These are phyloP conservation scores for Pyrus bretschneideri DNA, from an alignment of 306 rosid genomes.

Conservation along the genomic window DNA sequence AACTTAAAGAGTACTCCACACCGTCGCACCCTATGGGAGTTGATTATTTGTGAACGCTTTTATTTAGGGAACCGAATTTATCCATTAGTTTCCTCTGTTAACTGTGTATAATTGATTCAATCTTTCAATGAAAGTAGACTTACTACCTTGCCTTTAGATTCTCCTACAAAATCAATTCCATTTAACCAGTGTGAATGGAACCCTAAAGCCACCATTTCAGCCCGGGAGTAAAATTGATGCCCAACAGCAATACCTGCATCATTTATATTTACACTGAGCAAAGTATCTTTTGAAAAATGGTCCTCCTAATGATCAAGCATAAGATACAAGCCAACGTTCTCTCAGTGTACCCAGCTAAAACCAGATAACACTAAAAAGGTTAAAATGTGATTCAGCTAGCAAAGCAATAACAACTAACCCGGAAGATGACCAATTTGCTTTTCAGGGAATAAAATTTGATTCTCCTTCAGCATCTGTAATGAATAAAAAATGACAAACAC, in stretches of 20 bases:
- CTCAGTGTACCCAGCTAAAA: background rate
- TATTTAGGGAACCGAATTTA: background rate
- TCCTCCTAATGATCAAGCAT: background rate
- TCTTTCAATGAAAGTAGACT: background rate
- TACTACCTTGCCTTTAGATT: conserved; percentile 14
- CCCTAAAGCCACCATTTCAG: conserved; percentile 36
- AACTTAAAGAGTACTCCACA: background rate
- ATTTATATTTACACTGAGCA: background rate
- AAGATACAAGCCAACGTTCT: background rate
- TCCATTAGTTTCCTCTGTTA: background rate
- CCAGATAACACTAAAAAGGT: background rate
- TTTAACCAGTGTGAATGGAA: conserved; percentile 31
- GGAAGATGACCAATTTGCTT: conserved; percentile 24
- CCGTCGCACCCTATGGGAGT: background rate
- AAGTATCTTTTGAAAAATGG: background rate
- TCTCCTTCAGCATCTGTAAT: conserved; percentile 20
- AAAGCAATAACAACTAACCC: conserved; percentile 13
- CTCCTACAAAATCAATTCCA: conserved; percentile 27
- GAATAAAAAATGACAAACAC: background rate
- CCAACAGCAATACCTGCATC: conserved; percentile 28
- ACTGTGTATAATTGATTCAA: background rate
- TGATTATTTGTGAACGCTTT: background rate
- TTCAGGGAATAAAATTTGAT: conserved; percentile 12
- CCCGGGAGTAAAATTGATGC: conserved; percentile 30
- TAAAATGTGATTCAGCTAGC: background rate